Evolutionary conservation across 441 rosid species (phyloP), one percentile per base, ranked within the genome.

Genomic region (Eutrema salsugineum): DNA sequence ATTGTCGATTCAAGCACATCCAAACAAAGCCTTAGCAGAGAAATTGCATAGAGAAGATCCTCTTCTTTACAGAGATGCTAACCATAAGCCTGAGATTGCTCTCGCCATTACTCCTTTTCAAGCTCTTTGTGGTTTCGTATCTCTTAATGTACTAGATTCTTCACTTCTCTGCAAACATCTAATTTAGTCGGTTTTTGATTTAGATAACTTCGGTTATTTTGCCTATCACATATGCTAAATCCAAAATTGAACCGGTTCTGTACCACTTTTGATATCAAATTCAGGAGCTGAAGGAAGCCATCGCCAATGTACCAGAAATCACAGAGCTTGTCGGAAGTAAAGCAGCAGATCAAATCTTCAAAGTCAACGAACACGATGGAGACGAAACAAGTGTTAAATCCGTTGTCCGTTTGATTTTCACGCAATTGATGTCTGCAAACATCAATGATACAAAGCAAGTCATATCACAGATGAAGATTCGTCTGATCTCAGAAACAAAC

Each of bases 61-160:
- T 40, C 65, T 83, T 81, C 76, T 79, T 17, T 95, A 93, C 54
- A 88, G 82, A 87, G 97, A 95, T 71, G 84, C 66, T 47, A 95
- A 89, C 72, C 99, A 91, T 75, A 95, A 95, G 79, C 98, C 97
- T 62, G 99, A 95, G 87, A 95, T 95, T 91, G 98, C 99, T 78
- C 85, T 95, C 78, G 99, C 99, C 0, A 62, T 95, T 20, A 89
- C 98, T 51, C 83, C 87, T 75, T 91, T 90, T 65, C 86, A 89
- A 82, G 97, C 99, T 19, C 91, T 94, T 50, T 91, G 97, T 72
- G 87, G 99, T 42, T 90, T 94, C 71, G 78, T 90, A 49, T 54
- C 83, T 76, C 82, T 81, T 57, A 81, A 84, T 94, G 99, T 93
- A 66, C 36, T 57, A 53, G 15, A 51, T 67, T 61, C n/a, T 7